A percentile compares a stretch with the other conserved stretches of the same genome.
These are phyloP conservation scores for Fusarium caatingaense DNA, from an alignment of 2,329 filamentous ascomycete species.

Conservation along the genomic window DNA sequence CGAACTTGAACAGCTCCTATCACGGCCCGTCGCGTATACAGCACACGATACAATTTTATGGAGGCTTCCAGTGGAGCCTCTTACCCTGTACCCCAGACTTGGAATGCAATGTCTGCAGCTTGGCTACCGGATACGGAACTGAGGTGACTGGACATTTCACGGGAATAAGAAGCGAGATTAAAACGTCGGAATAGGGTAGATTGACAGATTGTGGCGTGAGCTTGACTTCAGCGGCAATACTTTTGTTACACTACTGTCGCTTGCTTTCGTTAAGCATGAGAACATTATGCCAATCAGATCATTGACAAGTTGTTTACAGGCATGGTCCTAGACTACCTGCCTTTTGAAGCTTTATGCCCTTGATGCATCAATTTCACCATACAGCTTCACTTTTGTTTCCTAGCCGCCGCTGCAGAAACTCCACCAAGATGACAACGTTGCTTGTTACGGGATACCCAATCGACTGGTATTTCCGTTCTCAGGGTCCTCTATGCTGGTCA, in stretches of 20 bases:
- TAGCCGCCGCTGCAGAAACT: background rate
- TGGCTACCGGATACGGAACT: background rate
- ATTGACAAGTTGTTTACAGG: background rate
- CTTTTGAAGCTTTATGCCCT: background rate
- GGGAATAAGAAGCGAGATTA: background rate
- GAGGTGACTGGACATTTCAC: background rate
- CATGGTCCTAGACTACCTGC: background rate
- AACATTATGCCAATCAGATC: background rate
- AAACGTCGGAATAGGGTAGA: background rate
- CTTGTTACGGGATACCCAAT: background rate
- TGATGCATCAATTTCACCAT: background rate
- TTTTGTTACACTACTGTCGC: too few relatives aligned
- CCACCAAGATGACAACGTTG: background rate
- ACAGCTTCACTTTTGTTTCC: background rate
- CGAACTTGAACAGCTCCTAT: background rate
- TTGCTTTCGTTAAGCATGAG: background rate
- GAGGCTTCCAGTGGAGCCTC: background rate
- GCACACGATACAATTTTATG: background rate
- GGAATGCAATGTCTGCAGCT: background rate
- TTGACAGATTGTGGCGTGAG: background rate
- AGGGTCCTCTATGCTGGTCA: background rate
- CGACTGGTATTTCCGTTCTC: background rate
- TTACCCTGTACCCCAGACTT: conserved; percentile 2
- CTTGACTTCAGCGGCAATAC: background rate
- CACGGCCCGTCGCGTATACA: background rate